Evolutionary conservation across 345 rosid species (phyloP).

Genomic region (Arabis hirsuta): DNA sequence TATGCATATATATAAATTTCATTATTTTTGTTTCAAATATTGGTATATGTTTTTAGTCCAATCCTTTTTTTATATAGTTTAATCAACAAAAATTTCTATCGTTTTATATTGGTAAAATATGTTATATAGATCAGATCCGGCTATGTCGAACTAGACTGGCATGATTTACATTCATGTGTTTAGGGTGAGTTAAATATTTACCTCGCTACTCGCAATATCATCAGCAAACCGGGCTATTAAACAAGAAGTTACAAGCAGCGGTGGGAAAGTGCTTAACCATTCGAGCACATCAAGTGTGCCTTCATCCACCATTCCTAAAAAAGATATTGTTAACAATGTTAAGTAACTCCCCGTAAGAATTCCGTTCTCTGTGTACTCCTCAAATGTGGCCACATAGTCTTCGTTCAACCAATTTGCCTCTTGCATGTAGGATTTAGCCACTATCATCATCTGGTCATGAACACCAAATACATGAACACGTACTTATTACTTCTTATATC

Average conservation of each 20-base stretch:
- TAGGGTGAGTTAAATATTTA: no score
- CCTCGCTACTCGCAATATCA: conserved; percentile 21
- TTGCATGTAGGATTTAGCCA: not conserved
- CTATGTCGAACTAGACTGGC: no score
- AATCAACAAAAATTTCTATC: no score
- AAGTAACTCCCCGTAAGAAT: not conserved
- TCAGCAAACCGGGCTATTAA: not conserved
- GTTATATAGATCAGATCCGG: no score
- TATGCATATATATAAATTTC: no score
- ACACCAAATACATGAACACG: not conserved
- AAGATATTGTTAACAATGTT: not conserved
- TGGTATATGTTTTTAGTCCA: no score
- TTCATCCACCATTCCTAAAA: conserved; percentile 16
- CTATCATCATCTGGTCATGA: not conserved
- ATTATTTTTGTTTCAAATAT: no score
- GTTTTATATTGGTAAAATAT: no score
- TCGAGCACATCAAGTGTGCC: conserved; percentile 1
- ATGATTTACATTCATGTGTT: no score
- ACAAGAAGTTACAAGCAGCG: not conserved
- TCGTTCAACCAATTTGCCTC: conserved; percentile 30
- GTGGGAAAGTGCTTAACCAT: conserved; percentile 22
- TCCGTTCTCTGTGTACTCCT: conserved; percentile 24
- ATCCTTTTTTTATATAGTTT: no score
- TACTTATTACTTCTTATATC: not conserved
- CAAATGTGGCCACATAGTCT: conserved; percentile 15